Evolutionary conservation across 192 early-diverging fungal genomes (phyloP).

Genomic region (Coemansia sp.): DNA sequence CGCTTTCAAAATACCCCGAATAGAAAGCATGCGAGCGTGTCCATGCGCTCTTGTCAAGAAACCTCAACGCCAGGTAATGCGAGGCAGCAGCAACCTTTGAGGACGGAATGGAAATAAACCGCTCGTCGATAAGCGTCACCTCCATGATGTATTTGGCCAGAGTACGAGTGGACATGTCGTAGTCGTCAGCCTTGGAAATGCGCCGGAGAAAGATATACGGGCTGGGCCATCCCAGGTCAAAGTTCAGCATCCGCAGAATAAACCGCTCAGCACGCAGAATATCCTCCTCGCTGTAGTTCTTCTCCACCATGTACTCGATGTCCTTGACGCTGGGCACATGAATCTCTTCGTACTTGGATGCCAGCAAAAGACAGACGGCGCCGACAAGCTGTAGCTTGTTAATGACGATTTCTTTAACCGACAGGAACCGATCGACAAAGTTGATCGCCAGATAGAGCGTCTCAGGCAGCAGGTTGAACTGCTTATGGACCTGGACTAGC

Average conservation of each 20-base stretch:
- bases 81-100: slow-evolving; percentile 54
- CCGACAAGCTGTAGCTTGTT: slow-evolving; percentile 62
- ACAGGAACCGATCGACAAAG: slow-evolving; percentile 63
- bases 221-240: slow-evolving; percentile 60
- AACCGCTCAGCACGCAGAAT: slow-evolving; percentile 61
- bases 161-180: slow-evolving; percentile 58
- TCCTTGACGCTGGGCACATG: slow-evolving; percentile 56
- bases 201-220: slow-evolving; percentile 61
- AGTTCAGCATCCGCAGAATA: slow-evolving; percentile 57
- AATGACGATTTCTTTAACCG: slow-evolving; percentile 44
- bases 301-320: slow-evolving; percentile 53
- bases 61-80: slow-evolving; percentile 44
- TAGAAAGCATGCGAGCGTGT: slow-evolving; percentile 60
- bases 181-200: slow-evolving; percentile 61
- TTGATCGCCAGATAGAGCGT: slow-evolving; percentile 60
- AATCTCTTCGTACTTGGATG: slow-evolving; percentile 63
- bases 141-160: slow-evolving; percentile 64
- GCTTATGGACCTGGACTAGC: slow-evolving; percentile 59
- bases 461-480: slow-evolving; percentile 63
- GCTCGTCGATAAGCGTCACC: slow-evolving; percentile 59
- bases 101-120: slow-evolving; percentile 55
- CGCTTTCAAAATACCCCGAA: slow-evolving; percentile 68
- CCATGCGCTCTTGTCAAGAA: slow-evolving; percentile 54
- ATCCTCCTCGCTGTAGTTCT: slow-evolving; percentile 49
- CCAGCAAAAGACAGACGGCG: slow-evolving; percentile 55